Evolutionary conservation across 2,329 filamentous ascomycete species (phyloP).

Genomic region (Colletotrichum gigasporum): DNA sequence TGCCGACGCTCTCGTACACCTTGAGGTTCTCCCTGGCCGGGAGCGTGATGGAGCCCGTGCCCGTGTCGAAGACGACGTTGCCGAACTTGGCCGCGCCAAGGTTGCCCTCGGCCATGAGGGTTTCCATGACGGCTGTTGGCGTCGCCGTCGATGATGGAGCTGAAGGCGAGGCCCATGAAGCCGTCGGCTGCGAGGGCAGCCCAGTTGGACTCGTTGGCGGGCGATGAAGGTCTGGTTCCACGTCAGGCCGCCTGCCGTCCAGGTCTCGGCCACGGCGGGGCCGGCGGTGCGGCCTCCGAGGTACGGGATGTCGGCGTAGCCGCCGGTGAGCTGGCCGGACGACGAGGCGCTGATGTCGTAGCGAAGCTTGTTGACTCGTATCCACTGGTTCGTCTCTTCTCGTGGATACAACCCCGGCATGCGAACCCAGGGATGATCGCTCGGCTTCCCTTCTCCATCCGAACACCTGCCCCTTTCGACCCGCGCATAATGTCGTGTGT

Average conservation of each 20-base stretch:
- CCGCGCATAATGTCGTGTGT: too few relatives aligned
- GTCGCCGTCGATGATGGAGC: slow-evolving; percentile 40
- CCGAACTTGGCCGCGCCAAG: slow-evolving; percentile 43
- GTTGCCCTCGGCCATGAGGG: slow-evolving; percentile 38
- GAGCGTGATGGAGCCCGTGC: slow-evolving; percentile 39
- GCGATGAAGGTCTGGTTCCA: slow-evolving; percentile 43
- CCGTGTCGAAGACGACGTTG: slow-evolving; percentile 44
- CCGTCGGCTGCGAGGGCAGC: slow-evolving; percentile 41
- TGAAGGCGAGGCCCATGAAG: slow-evolving; percentile 46
- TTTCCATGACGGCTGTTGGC: slow-evolving; percentile 43
- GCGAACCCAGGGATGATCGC: not conserved
- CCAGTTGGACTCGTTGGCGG: slow-evolving; percentile 42
- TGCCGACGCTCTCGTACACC: slow-evolving; percentile 45
- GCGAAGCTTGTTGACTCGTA: slow-evolving; percentile 8
- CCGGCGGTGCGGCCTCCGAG: slow-evolving; percentile 42
- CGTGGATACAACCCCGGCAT: too few relatives aligned
- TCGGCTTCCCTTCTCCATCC: not conserved
- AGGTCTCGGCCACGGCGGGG: slow-evolving; percentile 38
- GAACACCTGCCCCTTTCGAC: too few relatives aligned
- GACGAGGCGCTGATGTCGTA: slow-evolving; percentile 40
- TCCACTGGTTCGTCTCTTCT: not conserved
- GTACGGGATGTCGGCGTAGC: slow-evolving; percentile 38
- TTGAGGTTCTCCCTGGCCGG: slow-evolving; percentile 35
- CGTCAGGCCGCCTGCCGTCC: slow-evolving; percentile 28
- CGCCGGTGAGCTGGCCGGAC: slow-evolving; percentile 31